phyloP scores from a whole-genome alignment of 495 filamentous ascomycete genomes.

The Aspergillus bertholletiae region DNA sequence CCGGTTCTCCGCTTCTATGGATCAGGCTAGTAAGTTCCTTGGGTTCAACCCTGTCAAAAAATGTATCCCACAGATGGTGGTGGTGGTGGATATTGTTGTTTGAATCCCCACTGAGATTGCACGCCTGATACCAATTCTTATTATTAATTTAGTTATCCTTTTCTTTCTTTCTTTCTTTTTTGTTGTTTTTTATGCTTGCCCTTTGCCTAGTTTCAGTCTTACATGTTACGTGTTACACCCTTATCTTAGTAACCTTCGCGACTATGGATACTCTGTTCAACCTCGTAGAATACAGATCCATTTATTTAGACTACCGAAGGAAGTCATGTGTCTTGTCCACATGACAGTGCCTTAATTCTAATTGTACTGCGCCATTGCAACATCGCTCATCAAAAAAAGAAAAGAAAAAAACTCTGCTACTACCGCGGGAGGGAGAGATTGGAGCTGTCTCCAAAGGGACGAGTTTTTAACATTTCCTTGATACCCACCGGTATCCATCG shows the following conservation, averaged over 20 bases:
- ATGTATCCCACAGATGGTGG: background rate
- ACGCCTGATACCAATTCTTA: background rate
- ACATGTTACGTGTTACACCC: too few species aligned
- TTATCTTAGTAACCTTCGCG: too few species aligned
- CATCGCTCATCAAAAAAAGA: background rate
- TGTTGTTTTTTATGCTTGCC: too few species aligned
- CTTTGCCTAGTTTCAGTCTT: too few species aligned
- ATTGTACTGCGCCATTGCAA: background rate
- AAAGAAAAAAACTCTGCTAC: background rate
- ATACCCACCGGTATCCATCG: background rate
- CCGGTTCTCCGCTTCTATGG: background rate
- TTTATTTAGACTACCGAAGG: background rate
- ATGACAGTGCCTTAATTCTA: background rate
- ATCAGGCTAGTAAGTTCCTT: background rate
- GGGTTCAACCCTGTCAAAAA: background rate
- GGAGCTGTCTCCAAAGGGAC: background rate
- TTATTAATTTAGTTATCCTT: too few species aligned
- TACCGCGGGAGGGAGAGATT: background rate
- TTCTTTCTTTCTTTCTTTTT: background rate
- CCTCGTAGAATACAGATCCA: background rate
- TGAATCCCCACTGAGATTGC: background rate
- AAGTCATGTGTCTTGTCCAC: background rate
- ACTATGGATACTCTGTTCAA: too few species aligned
- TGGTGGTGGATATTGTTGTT: too few species aligned
- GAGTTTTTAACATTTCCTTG: background rate